Evolutionary conservation across 768 basidiomycete genomes (phyloP).

Genomic region (Suillus sp.): DNA sequence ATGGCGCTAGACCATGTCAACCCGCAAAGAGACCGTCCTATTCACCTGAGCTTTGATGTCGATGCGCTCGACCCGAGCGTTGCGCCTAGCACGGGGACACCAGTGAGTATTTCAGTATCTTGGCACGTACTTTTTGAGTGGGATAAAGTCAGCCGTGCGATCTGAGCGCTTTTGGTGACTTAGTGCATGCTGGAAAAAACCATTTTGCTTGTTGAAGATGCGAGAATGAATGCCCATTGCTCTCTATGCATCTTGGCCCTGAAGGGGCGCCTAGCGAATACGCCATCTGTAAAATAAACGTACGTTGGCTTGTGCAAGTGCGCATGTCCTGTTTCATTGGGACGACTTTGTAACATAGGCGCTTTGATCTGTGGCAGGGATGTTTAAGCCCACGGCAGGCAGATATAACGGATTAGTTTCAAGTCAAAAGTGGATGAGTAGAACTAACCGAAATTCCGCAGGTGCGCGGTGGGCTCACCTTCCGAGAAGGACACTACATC

Average conservation of each 20-base stretch:
- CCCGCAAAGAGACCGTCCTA: slow-evolving; percentile 77
- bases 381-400: background rate
- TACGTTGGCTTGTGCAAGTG: too few relatives aligned
- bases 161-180: background rate
- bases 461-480: slow-evolving; percentile 94
- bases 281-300: background rate
- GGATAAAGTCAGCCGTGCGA: background rate
- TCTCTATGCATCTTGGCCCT: background rate
- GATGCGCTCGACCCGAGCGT: slow-evolving; percentile 85
- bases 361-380: background rate
- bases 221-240: background rate
- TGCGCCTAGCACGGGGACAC: slow-evolving; percentile 76
- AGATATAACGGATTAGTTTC: background rate
- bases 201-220: background rate
- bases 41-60: slow-evolving; percentile 96
- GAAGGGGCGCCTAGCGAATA: background rate
- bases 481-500: slow-evolving; percentile 98
- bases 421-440: slow-evolving; percentile 11
- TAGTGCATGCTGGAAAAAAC: too few relatives aligned
- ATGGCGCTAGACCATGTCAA: slow-evolving; percentile 97
- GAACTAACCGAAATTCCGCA: slow-evolving; percentile 25
- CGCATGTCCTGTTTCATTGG: background rate
- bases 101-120: slow-evolving; percentile 47
- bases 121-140: slow-evolving; percentile 2
- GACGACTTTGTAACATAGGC: background rate